Evolutionary conservation across 148 eudicot species (phyloP).

Genomic region (Mesembryanthemum crystallinum): DNA sequence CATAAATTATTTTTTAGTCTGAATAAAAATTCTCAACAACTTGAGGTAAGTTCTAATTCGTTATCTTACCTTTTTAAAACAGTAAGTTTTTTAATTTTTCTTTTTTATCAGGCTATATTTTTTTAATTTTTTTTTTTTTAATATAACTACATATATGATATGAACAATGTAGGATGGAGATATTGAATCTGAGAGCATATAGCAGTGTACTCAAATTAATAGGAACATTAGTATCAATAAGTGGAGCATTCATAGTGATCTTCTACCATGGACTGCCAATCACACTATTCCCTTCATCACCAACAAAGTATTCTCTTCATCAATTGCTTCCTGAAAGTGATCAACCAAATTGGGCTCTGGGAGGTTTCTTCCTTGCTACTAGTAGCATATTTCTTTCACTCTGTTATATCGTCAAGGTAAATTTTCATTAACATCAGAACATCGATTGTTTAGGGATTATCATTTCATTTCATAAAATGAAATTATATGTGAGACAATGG

Average conservation of each 20-base stretch:
- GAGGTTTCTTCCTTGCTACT: conserved; percentile 36
- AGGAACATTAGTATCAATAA: conserved; percentile 42
- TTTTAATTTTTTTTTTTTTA: background rate
- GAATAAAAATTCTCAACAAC: no score
- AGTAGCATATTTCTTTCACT: conserved; percentile 34
- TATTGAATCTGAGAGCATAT: conserved; percentile 28
- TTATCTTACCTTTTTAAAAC: no score
- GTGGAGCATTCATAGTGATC: conserved; percentile 40
- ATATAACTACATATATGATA: background rate
- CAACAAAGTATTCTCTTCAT: background rate
- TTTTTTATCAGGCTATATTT: no score
- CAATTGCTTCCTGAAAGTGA: conserved; percentile 2
- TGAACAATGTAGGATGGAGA: conserved; percentile 48
- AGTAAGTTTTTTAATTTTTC: no score
- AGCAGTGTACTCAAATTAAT: conserved; percentile 34
- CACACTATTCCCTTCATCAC: conserved; percentile 12
- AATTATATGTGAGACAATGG: no score
- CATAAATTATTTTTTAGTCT: no score
- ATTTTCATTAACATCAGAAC: background rate
- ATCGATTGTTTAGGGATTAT: no score
- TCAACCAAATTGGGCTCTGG: conserved; percentile 36
- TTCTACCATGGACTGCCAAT: conserved; percentile 42
- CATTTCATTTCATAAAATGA: no score
- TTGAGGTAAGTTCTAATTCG: no score
- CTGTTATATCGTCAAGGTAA: conserved; percentile 33